Percentiles rank a stretch among this genome's conserved stretches.
Conservation (phyloP, 768 basidiomycete species). For the Sarcodon sp. region DNA sequence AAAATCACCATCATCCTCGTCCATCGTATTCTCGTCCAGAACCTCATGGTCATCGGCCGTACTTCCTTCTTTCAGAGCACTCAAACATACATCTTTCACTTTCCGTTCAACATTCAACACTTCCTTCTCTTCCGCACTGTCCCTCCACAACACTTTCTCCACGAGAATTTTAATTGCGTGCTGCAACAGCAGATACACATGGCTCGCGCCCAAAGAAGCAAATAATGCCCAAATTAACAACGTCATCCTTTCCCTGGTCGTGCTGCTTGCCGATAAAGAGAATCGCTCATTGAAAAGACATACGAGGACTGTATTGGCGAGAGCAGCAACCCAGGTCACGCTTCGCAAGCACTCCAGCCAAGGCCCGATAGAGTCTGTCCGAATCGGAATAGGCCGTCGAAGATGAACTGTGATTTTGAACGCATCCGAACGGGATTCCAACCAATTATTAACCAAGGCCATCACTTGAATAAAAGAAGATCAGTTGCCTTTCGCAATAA, state of each 20-base stretch:
- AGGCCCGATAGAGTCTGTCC: conserved; percentile 85
- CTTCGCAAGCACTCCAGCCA: conserved; percentile 86
- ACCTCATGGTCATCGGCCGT: too few species aligned
- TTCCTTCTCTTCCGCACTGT: conserved; percentile 50
- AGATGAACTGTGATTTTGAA: conserved; percentile 87
- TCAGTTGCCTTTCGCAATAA: not conserved
- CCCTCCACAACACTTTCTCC: conserved; percentile 67
- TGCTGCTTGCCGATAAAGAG: too few species aligned
- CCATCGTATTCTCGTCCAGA: too few species aligned
- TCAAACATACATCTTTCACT: conserved; percentile 31
- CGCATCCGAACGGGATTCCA: conserved; percentile 89
- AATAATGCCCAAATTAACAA: conserved; percentile 18
- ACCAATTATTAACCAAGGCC: conserved; percentile 84
- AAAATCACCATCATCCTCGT: not conserved
- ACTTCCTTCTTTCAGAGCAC: conserved; percentile 10
- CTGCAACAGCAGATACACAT: conserved; percentile 67
- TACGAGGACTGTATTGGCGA: conserved; percentile 83
- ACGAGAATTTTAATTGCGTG: conserved; percentile 52
- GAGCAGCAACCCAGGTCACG: conserved; percentile 80
- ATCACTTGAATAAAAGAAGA: conserved; percentile 30
- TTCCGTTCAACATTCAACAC: conserved; percentile 41
- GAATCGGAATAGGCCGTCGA: conserved; percentile 69
- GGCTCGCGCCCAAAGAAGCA: conserved; percentile 73
- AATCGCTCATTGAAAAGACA: conserved; percentile 50
- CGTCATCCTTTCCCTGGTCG: conserved; percentile 4